Evolutionary conservation across 2,329 filamentous ascomycete species (phyloP), one percentile per base, ranked within the genome.

Genomic region (Scedosporium boydii): DNA sequence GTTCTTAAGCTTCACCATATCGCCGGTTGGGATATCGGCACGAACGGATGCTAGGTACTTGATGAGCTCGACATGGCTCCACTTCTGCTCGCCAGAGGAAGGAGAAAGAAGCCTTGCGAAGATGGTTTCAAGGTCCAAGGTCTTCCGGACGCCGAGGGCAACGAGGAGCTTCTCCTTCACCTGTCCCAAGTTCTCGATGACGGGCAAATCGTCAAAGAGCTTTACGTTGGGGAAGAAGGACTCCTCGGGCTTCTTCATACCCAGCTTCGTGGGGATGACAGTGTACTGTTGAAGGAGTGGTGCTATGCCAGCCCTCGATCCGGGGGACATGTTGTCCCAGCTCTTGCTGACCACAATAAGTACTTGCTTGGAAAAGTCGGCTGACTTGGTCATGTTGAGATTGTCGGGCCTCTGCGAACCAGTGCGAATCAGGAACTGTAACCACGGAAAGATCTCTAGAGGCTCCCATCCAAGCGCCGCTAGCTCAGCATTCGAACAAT

Each of bases 171-270:
- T 97, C 56, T 98, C 93, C 71, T 97, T 98, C 12, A 97, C 84
- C 38, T 87, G 85, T 48, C 88, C 86, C 53, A 93, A 86, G 12
- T 85, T 86, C 66, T 87, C 84, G 1, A 98, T 86, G 12, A 88
- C 87, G 0, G 95, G 93, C 16, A 99, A 79, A 71, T 99, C 95
- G 65, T 97, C 92, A 70, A 99, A 99, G 0, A 99, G 79, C 72
- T 91, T 95, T 44, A 99, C 95, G n/a, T 86, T 89, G 1, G 90
- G 86, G 70, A 99, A 97, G 73, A 97, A 99, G 0, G 95, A 87
- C 66, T 98, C 92, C 3, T 79, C 77, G 4, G 95, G 95, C 67
- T 84, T 89, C 68, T 81, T 88, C 93, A 99, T 96, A 6, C 95
- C 95, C 66, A 87, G 76, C 71, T 91, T 97, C 0, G 95, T 98